Base-by-base conservation (phyloP, 208 protist genomes). In the Porcisia deanei region DNA sequence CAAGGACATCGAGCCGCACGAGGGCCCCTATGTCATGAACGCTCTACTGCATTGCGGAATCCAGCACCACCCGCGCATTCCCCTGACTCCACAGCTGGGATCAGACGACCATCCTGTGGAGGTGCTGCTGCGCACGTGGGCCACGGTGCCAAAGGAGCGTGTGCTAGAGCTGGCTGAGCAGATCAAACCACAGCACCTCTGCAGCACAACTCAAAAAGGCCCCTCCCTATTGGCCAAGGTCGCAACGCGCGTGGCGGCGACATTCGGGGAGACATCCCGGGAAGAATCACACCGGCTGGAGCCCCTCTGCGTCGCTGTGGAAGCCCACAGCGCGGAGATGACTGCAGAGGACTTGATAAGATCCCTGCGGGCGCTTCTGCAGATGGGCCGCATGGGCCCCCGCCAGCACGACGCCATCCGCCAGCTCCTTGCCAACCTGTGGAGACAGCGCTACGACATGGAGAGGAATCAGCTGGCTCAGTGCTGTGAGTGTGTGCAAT, bases 1-100 rank as follows among this genome's bases (percentile, higher is more conserved):
- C 22, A 87, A 89, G 30, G 71, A 88, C 34, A 86, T 96, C 60
- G 69, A 90, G 16, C 81, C 89, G 14, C 72, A 83, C 34, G 91
- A 96, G 66, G 92, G 91, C 7, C 90, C 92, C 22, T 87, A 84
- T 70, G 91, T 94, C 18, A 93, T 93, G 88, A 88, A 88, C 72
- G 91, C 94, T 16, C 82, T 97, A 12, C 81, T 88, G 16, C 83
- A 86, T 76, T 91, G 86, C 60, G 91, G 89, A 71, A 82, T 94
- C 22, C 77, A 71, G 14, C 65, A 94, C 53, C 94, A 97, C 77
- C 86, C 85, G 0, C 86, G 88, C 77, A 91, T 97, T 73, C 91
- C 94, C 20, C 75, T 60, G 39, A 55, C 77, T 53, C 77, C 77
- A 58, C 76, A 66, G 60, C 80, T 78, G 22, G 76, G 57, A 58